These are phyloP conservation scores for Selaginella moellendorffii DNA, from an alignment of 75 land plant species.

Conservation along the genomic window DNA sequence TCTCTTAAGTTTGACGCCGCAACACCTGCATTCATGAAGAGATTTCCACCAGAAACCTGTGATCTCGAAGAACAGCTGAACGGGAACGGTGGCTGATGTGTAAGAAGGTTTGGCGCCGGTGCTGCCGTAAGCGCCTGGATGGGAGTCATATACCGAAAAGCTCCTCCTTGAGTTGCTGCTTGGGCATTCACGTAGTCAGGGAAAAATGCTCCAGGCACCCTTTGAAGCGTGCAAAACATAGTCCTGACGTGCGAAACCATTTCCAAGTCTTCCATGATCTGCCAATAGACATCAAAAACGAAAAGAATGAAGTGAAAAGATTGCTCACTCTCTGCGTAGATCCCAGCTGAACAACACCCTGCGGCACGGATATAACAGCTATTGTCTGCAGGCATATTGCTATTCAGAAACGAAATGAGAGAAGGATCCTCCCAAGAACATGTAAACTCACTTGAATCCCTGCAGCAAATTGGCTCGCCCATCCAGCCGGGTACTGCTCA, in stretches of 20 bases:
- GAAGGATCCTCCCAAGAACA: background rate
- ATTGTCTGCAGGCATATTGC: constrained; percentile 38
- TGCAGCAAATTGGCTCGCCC: constrained; percentile 31
- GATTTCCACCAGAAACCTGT: too few relatives aligned
- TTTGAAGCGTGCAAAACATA: constrained; percentile 29
- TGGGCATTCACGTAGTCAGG: constrained; percentile 14
- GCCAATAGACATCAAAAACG: constrained; percentile 9
- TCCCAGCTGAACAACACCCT: constrained; percentile 52
- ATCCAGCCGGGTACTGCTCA: constrained; percentile 30
- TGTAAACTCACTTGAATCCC: constrained; percentile 42
- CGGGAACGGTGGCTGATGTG: too few relatives aligned
- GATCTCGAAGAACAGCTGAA: too few relatives aligned
- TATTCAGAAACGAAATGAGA: background rate
- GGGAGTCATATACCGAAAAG: too few relatives aligned
- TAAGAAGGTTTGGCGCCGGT: too few relatives aligned
- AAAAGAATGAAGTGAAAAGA: background rate
- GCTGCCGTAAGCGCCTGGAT: too few relatives aligned
- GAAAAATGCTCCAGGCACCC: constrained; percentile 19
- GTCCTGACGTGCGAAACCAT: constrained; percentile 41
- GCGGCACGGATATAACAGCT: constrained; percentile 33
- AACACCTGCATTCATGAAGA: too few relatives aligned
- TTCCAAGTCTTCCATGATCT: constrained; percentile 41
- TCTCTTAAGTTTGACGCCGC: too few relatives aligned
- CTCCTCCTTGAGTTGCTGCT: too few relatives aligned
- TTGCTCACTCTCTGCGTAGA: constrained; percentile 41